Percentiles rank a stretch among this genome's conserved stretches.
These are phyloP conservation scores for Phascolomyces articulosus DNA, from an alignment of 371 early-diverging fungal genomes.

Conservation along the genomic window DNA sequence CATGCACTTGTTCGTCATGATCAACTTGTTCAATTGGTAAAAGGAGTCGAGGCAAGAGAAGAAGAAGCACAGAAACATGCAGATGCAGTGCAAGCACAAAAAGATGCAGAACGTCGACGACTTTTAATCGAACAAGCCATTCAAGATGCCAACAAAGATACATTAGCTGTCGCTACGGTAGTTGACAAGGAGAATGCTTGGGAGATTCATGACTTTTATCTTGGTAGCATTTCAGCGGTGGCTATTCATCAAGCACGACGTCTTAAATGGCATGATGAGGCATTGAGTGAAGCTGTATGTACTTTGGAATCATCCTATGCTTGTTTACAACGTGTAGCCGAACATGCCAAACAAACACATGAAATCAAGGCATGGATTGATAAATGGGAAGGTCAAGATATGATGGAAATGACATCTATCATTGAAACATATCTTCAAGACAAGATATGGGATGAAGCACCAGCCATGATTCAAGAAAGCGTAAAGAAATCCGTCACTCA, in stretches of 20 bases:
- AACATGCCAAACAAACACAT: background rate
- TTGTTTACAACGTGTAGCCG: background rate
- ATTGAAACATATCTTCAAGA: background rate
- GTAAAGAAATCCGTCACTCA: background rate
- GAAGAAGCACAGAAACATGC: background rate
- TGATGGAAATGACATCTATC: background rate
- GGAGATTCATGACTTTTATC: background rate
- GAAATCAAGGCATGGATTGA: background rate
- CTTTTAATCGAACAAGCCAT: background rate
- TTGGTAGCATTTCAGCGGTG: background rate
- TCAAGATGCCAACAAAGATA: background rate
- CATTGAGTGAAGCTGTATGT: background rate
- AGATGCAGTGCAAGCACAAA: background rate
- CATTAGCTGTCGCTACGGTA: background rate
- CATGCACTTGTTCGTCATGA: background rate
- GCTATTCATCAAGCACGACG: background rate
- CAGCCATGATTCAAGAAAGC: background rate
- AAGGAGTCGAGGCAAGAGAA: background rate
- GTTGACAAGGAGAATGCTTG: background rate
- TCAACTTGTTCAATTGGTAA: background rate
- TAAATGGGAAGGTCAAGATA: conserved; percentile 1
- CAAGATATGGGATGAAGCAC: background rate
- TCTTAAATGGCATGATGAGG: background rate
- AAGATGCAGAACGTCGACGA: background rate
- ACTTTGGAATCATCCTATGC: background rate